Percentiles rank a stretch among this genome's conserved stretches.
Evolutionary conservation across 148 eudicot species (phyloP).

Genomic region (Arctostaphylos glauca): DNA sequence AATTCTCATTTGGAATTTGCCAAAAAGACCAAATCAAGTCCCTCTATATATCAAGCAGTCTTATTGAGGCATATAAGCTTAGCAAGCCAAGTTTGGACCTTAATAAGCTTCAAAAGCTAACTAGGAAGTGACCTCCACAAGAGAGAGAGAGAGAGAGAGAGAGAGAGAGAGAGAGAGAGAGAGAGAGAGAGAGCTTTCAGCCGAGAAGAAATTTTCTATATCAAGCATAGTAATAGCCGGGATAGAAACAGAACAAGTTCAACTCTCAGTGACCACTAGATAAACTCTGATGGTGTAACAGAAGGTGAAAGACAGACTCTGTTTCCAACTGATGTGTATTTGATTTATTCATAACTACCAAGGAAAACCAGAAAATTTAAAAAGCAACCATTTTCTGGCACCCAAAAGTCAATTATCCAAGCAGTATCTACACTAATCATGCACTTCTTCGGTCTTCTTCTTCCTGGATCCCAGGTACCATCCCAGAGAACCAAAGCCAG

Average conservation of each 20-base stretch:
- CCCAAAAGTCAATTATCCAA: background rate
- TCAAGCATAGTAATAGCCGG: background rate
- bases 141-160: background rate
- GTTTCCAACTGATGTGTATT: background rate
- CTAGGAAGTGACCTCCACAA: too few species aligned
- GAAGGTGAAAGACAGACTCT: background rate
- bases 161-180: background rate
- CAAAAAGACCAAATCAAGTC: too few species aligned
- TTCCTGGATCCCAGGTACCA: slow-evolving; percentile 59
- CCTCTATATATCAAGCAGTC: too few species aligned
- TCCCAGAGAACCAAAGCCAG: slow-evolving; percentile 55
- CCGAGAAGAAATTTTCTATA: background rate
- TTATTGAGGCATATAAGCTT: too few species aligned
- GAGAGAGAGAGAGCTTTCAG: background rate
- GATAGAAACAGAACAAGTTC: background rate
- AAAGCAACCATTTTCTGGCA: slow-evolving; percentile 2
- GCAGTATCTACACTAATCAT: slow-evolving; percentile 36
- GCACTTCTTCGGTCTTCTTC: slow-evolving; percentile 77
- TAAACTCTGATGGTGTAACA: background rate
- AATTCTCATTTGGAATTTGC: too few species aligned
- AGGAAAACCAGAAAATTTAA: background rate
- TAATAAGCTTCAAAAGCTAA: too few species aligned
- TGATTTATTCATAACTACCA: background rate
- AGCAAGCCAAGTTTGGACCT: too few species aligned
- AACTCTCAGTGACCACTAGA: background rate